Conservation (phyloP, 2,329 filamentous ascomycete genomes). For the Xylariaceae sp. region DNA sequence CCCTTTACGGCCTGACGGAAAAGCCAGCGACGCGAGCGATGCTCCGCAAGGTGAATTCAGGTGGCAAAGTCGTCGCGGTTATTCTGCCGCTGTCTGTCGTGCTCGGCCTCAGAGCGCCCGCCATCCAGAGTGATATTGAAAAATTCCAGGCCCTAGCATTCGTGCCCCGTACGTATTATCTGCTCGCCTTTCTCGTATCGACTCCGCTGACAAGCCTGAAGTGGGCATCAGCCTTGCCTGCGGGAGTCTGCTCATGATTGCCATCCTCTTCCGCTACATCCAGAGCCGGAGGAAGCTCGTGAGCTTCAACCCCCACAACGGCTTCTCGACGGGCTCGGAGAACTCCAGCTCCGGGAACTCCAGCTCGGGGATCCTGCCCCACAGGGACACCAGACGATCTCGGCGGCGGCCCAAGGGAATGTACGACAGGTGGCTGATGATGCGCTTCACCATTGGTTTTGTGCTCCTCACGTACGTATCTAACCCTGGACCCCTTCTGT, state of each 20-base stretch:
- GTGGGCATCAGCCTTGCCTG: constrained; percentile 19
- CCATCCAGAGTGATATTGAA: too few relatives aligned
- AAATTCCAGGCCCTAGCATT: too few relatives aligned
- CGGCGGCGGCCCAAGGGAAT: constrained; percentile 9
- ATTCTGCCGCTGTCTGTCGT: too few relatives aligned
- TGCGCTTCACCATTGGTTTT: constrained; percentile 29
- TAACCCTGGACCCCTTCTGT: too few relatives aligned
- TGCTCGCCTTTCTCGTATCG: too few relatives aligned
- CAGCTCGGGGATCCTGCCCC: too few relatives aligned
- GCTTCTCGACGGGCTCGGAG: not conserved
- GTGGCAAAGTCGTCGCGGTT: not conserved
- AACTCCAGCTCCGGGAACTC: too few relatives aligned
- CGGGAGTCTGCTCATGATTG: constrained; percentile 22
- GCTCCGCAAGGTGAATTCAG: too few relatives aligned
- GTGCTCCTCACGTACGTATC: too few relatives aligned
- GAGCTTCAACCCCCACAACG: not conserved
- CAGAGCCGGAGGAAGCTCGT: constrained; percentile 14
- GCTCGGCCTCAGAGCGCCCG: too few relatives aligned
- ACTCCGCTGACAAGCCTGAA: too few relatives aligned
- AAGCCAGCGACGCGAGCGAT: not conserved
- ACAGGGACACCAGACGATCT: not conserved
- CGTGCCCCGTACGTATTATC: too few relatives aligned
- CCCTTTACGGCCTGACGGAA: constrained; percentile 23
- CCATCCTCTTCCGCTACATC: constrained; percentile 19
- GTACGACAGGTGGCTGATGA: constrained; percentile 29